Evolutionary conservation across 1,139 yeast genomes (phyloP).

Genomic region (Debaryomycetaceae sp.): DNA sequence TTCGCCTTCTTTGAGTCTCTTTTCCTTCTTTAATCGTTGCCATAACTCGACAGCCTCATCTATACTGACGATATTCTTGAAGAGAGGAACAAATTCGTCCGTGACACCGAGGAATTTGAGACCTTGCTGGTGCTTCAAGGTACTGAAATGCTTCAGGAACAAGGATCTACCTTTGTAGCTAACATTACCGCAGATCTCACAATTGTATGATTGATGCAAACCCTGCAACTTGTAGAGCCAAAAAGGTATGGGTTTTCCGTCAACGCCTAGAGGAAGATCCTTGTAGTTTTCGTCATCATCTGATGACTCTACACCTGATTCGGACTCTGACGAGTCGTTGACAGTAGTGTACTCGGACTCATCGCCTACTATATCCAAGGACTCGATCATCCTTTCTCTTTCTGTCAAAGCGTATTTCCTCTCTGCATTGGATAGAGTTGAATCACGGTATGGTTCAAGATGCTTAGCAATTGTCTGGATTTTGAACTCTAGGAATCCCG

Average conservation of each 20-base stretch:
- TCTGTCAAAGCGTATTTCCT: constrained; percentile 71
- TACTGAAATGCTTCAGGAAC: constrained; percentile 73
- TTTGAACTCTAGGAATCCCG: constrained; percentile 25
- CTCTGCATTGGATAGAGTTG: constrained; percentile 62
- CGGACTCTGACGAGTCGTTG: constrained; percentile 32
- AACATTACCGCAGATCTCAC: constrained; percentile 86
- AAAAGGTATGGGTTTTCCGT: constrained; percentile 87
- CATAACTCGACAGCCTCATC: constrained; percentile 66
- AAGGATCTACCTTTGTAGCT: constrained; percentile 70
- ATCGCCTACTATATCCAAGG: constrained; percentile 25
- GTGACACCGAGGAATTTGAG: constrained; percentile 70
- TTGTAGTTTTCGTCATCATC: constrained; percentile 27
- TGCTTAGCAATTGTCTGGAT: constrained; percentile 30
- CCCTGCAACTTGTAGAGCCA: constrained; percentile 95
- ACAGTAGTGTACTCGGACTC: constrained; percentile 35
- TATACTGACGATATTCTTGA: constrained; percentile 64
- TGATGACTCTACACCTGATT: constrained; percentile 12
- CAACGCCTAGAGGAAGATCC: constrained; percentile 77
- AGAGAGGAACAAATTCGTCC: constrained; percentile 36
- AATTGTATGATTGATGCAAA: constrained; percentile 62
- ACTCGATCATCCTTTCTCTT: constrained; percentile 62
- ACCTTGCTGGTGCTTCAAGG: constrained; percentile 69
- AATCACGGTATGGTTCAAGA: constrained; percentile 35
- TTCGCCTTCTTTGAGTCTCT: constrained; percentile 36
- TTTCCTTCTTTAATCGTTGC: constrained; percentile 42